phyloP scores from a whole-genome alignment of 805 yeast species.

The Wickerhamiella occidentalis region DNA sequence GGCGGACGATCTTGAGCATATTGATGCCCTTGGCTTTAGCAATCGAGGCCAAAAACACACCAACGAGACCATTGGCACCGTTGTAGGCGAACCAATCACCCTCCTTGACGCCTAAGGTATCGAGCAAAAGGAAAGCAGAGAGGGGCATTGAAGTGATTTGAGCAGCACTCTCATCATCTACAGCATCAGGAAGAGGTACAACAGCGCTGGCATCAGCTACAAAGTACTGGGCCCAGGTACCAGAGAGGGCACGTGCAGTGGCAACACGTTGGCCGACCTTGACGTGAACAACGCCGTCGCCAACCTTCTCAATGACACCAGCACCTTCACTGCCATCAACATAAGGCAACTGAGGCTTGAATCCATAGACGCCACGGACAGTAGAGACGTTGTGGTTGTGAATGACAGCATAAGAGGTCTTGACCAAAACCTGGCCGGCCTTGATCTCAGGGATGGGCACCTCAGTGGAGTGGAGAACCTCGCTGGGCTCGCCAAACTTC shows the following conservation, averaged over 20 bases:
- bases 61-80: constrained; percentile 11
- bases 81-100: constrained; percentile 12
- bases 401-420: background rate
- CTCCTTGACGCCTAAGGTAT: constrained; percentile 1
- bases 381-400: constrained; percentile 8
- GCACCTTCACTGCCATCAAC: constrained; percentile 7
- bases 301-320: constrained; percentile 8
- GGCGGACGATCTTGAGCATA: constrained; percentile 11
- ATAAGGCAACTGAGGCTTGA: constrained; percentile 6
- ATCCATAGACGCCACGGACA: constrained; percentile 5
- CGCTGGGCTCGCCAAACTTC: constrained; percentile 8
- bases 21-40: constrained; percentile 11
- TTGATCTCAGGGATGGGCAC: constrained; percentile 7
- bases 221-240: constrained; percentile 13
- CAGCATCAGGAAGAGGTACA: constrained; percentile 3
- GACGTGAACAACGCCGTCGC: constrained; percentile 4
- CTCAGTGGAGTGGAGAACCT: constrained; percentile 12
- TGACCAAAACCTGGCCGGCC: constrained; percentile 5
- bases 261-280: constrained; percentile 10
- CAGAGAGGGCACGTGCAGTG: constrained; percentile 2
- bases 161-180: constrained; percentile 11
- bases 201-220: constrained; percentile 1
- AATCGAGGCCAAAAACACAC: constrained; percentile 2
- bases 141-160: constrained; percentile 11
- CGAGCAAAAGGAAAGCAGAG: constrained; percentile 7